phyloP scores from a whole-genome alignment of 2,329 filamentous ascomycete species.

The Domatiomyces catenatus region DNA sequence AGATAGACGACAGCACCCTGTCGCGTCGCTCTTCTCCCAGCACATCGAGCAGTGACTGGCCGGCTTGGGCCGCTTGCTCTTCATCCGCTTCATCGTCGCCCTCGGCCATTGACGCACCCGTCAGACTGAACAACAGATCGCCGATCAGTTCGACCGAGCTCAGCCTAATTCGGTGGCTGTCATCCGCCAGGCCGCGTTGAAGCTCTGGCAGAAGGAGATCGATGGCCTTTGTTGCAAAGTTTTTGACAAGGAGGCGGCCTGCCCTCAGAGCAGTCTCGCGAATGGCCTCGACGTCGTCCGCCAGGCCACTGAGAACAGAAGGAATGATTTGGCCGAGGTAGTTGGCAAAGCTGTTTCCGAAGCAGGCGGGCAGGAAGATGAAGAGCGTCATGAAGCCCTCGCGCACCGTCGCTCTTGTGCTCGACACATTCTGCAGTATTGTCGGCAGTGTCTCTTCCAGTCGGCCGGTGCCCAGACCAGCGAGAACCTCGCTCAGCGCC shows the following conservation, averaged over 20 bases:
- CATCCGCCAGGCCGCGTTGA: conserved; percentile 89
- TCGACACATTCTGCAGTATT: conserved; percentile 89
- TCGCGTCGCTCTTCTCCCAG: conserved; percentile 93
- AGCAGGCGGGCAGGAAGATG: conserved; percentile 97
- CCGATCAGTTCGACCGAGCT: conserved; percentile 96
- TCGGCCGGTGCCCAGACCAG: conserved; percentile 78
- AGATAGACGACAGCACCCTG: conserved; percentile 91
- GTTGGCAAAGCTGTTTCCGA: conserved; percentile 94
- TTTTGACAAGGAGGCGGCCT: conserved; percentile 89
- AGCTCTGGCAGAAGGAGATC: conserved; percentile 88
- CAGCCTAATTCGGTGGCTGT: conserved; percentile 92
- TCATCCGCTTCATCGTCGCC: conserved; percentile 58
- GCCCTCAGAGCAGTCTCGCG: conserved; percentile 91
- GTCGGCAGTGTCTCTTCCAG: conserved; percentile 92
- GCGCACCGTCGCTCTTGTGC: conserved; percentile 73
- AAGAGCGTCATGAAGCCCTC: conserved; percentile 99
- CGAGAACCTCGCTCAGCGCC: conserved; percentile 88
- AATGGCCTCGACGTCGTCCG: conserved; percentile 91
- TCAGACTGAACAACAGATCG: conserved; percentile 93
- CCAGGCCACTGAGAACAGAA: conserved; percentile 81
- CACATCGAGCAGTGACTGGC: conserved; percentile 81
- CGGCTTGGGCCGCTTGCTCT: conserved; percentile 65
- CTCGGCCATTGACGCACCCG: conserved; percentile 68
- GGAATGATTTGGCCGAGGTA: conserved; percentile 94
- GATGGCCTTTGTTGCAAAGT: conserved; percentile 88